Evolutionary conservation across 805 yeast species (phyloP), one percentile per base, ranked within the genome.

Genomic region (Helenozyma rhizophorensis): DNA sequence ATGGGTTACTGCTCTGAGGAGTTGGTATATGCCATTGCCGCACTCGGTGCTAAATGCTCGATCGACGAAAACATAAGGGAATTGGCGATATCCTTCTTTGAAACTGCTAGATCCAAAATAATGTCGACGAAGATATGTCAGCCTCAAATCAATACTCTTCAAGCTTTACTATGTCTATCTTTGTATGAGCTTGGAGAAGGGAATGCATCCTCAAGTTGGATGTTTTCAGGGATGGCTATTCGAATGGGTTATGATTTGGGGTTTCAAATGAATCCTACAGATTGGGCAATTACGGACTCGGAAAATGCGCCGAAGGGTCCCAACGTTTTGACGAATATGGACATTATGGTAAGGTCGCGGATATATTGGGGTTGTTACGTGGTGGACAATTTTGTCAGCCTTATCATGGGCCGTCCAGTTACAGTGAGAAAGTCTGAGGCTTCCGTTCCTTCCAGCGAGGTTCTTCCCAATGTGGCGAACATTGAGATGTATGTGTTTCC

Each of bases 161-260:
- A 45, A 28, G 48, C 50, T 2, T 34, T 45, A 25, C 45, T 45
- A 4, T 45, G 50, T 26, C 37, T 45, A 10, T 39, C 48, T 2
- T 33, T 45, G 9, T 45, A 39, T 16, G 48, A 46, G 31, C 42
- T 43, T 3, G 48, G 48, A 4, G 48, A 46, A n/a, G 47, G 50
- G 3, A 42, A 46, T 27, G 42, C 45, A 4, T 39, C 43, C 8
- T 44, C 50, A 4, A 42, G 47, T 19, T 46, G 50, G 50, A 46
- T 46, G 48, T 28, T 45, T 14, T 37, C 47, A 3, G 50, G 50
- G 8, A 46, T 46, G 50, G 48, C 50, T 6, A 37, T 44, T 15
- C 37, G 50, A 4, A 43, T 46, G 50, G 50, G 48, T 4, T 46
- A 39, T 14, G 48, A 44, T 24, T 37, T 44, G 33, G 49, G 47